A percentile compares a stretch with the other conserved stretches of the same genome.
Conservation (phyloP, 225 moss, liverwort and hornwort species). For the Polytrichum formosum region DNA sequence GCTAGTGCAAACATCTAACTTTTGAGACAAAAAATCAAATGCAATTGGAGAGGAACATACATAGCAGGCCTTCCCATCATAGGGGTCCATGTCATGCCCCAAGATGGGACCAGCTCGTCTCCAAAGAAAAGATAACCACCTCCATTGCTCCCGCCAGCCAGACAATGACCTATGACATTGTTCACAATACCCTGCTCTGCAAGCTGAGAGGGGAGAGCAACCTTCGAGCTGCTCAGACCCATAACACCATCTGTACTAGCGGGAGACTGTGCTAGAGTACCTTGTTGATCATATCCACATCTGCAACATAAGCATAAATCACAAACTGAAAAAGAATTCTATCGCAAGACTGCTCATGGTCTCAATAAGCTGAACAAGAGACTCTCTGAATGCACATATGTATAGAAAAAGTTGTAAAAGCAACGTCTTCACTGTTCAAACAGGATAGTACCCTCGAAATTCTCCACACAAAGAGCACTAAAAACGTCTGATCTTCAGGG, state of each 20-base stretch:
- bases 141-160: constrained; percentile 57
- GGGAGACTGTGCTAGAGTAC: constrained; percentile 46
- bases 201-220: constrained; percentile 63
- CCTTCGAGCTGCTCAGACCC: constrained; percentile 62
- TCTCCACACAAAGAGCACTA: too few species aligned
- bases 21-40: not conserved
- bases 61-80: constrained; percentile 39
- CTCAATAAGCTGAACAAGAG: too few species aligned
- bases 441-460: too few species aligned
- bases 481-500: too few species aligned
- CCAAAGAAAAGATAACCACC: constrained; percentile 79
- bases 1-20: too few species aligned
- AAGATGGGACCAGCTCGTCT: constrained; percentile 69
- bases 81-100: constrained; percentile 72
- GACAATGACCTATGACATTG: constrained; percentile 77
- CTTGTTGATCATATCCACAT: constrained; percentile 82
- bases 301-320: constrained; percentile 22
- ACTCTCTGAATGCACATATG: too few species aligned
- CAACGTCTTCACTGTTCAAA: too few species aligned
- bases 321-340: too few species aligned
- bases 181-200: constrained; percentile 46
- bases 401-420: too few species aligned
- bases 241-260: constrained; percentile 72
- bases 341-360: too few species aligned
- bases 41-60: constrained; percentile 28